Base-by-base conservation (phyloP, 306 rosid species). In the Rubus parviflorus region DNA sequence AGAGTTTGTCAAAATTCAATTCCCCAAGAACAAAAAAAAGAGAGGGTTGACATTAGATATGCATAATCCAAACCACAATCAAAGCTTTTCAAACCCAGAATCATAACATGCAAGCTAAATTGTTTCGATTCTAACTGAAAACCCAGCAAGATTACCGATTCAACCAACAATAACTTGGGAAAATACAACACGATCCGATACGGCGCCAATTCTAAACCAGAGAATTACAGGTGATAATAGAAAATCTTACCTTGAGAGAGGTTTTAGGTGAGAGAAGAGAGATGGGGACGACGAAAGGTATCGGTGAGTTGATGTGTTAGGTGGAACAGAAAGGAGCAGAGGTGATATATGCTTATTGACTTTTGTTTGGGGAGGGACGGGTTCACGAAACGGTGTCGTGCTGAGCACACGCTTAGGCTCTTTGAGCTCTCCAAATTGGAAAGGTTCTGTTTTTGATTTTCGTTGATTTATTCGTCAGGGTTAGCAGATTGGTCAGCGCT, bases 341-440 rank as follows among this genome's bases (percentile, higher is more conserved):
- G 75, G 48, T 41, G 68, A 14, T 37, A 19, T 12, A 61, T 30
- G 12, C 10, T 40, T 22, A 15, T 70, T 4, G 68, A 48, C 30
- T 2, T 41, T 8, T 11, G 19, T 8, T 37, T 12, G 20, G 47
- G 8, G 5, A 30, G 37, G 10, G 14, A 40, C 0, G 58, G 37
- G 40, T 71, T 53, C 10, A 4, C 16, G 38, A 70, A 72, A 81
- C 77, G 81, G 66, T 82, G 87, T 75, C 86, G 92, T 90, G 95
- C 3, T n/a, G 6, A 60, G 61, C 94, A 88, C 94, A 86, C 88
- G 90, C 89, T 77, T 53, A 47, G 6, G 62, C 0, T 48, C 43
- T 6, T 4, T 4, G 74, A 52, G 67, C 56, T 67, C 71, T 56
- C 73, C 80, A 80, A 75, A 6, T 67, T 37, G 64, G 71, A 73